Evolutionary conservation across 768 basidiomycete genomes (phyloP).

Genomic region (Trametes sanguinea): DNA sequence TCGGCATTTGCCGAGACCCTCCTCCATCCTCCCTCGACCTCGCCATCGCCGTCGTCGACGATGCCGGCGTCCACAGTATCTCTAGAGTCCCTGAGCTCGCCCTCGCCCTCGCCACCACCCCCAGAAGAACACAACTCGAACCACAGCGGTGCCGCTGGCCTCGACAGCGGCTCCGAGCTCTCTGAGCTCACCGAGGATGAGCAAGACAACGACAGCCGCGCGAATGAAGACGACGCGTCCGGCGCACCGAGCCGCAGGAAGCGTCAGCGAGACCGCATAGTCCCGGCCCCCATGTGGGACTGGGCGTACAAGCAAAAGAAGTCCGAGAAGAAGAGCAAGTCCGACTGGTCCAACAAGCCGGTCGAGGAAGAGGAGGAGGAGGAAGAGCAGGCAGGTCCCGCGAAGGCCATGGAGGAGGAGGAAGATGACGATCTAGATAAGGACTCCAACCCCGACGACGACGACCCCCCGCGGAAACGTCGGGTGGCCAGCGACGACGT

Average conservation of each 20-base stretch:
- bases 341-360: slow-evolving; percentile 34
- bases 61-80: slow-evolving; percentile 62
- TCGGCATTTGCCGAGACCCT: slow-evolving; percentile 8
- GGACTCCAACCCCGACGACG: slow-evolving; percentile 24
- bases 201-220: slow-evolving; percentile 48
- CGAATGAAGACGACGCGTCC: slow-evolving; percentile 29
- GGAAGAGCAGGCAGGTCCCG: slow-evolving; percentile 42
- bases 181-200: slow-evolving; percentile 86
- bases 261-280: slow-evolving; percentile 54
- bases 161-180: slow-evolving; percentile 74
- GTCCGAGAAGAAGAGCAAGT: slow-evolving; percentile 37
- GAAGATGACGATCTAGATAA: slow-evolving; percentile 52
- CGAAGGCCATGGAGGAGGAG: slow-evolving; percentile 64
- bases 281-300: slow-evolving; percentile 84
- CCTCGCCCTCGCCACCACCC: slow-evolving; percentile 61
- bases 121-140: slow-evolving; percentile 31
- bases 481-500: slow-evolving; percentile 23
- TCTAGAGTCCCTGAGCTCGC: slow-evolving; percentile 65
- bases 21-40: slow-evolving; percentile 3
- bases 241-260: slow-evolving; percentile 30
- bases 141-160: slow-evolving; percentile 39
- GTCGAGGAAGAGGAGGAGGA: slow-evolving; percentile 48
- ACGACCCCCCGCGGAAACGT: slow-evolving; percentile 18
- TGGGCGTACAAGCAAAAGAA: slow-evolving; percentile 63
- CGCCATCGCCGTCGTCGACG: slow-evolving; percentile 31